These are phyloP conservation scores for Chlamydomonas sp. DNA, from an alignment of 139 green algal genomes.

Conservation along the genomic window DNA sequence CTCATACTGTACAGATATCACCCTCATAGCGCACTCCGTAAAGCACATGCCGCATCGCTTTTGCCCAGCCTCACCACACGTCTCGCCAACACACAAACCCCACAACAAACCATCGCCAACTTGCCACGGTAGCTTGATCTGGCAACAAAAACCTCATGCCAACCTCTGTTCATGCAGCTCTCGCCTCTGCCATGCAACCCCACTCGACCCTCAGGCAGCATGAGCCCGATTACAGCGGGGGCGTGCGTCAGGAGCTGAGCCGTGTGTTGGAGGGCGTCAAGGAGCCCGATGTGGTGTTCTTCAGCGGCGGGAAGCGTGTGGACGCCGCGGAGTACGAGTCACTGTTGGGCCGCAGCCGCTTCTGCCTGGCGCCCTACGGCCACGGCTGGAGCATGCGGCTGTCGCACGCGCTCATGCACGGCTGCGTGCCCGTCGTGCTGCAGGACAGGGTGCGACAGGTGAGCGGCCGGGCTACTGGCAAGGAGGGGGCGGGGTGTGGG, in stretches of 20 bases:
- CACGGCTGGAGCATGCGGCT: constrained; percentile 52
- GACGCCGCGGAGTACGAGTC: constrained; percentile 9
- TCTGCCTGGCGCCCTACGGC: constrained; percentile 48
- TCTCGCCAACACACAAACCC: too few relatives aligned
- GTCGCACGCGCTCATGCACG: constrained; percentile 36
- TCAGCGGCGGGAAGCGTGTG: constrained; percentile 3
- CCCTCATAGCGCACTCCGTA: too few relatives aligned
- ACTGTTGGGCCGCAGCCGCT: constrained; percentile 17
- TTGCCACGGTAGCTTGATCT: too few relatives aligned
- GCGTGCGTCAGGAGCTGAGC: constrained; percentile 35
- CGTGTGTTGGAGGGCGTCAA: neutral
- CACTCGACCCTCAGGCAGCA: constrained; percentile 8
- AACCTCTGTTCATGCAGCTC: neutral
- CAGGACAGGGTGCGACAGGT: constrained; percentile 40
- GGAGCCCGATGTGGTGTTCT: constrained; percentile 31
- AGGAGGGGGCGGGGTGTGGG: too few relatives aligned
- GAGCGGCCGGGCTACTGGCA: neutral
- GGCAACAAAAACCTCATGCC: too few relatives aligned
- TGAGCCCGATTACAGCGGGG: constrained; percentile 47
- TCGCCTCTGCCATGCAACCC: neutral
- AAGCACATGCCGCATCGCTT: too few relatives aligned
- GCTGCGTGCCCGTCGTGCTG: constrained; percentile 49
- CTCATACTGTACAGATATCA: neutral
- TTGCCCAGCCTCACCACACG: too few relatives aligned
- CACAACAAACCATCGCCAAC: too few relatives aligned